Conservation (phyloP, 148 eudicot genomes). For the Spergularia marina region DNA sequence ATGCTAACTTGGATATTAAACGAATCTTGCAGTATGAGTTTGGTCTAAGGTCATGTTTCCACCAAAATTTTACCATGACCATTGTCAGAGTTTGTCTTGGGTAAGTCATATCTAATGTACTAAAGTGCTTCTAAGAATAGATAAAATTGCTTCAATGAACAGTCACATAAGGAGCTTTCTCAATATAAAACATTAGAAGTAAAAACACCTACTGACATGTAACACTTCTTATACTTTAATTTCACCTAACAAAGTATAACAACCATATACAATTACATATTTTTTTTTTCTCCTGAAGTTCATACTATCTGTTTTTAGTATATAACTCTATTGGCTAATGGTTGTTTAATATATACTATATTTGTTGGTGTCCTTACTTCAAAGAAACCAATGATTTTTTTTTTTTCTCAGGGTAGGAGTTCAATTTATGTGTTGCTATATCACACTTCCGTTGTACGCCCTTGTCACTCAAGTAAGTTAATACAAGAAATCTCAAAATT, state of each 20-base stretch:
- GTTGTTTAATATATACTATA: too few species aligned
- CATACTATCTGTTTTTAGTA: too few species aligned
- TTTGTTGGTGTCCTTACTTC: neutral
- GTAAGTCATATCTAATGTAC: constrained; percentile 38
- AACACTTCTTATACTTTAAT: too few species aligned
- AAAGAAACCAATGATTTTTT: neutral
- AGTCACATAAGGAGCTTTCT: too few species aligned
- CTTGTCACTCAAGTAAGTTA: constrained; percentile 81
- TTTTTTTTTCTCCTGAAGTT: too few species aligned
- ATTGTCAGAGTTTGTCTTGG: constrained; percentile 56
- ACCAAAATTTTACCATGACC: constrained; percentile 37
- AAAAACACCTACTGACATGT: too few species aligned
- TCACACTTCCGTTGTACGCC: constrained; percentile 84
- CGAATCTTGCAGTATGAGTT: constrained; percentile 76
- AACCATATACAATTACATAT: too few species aligned
- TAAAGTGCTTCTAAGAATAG: too few species aligned
- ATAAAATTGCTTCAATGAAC: too few species aligned
- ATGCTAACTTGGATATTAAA: neutral
- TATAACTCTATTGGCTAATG: too few species aligned
- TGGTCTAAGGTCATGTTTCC: constrained; percentile 68
- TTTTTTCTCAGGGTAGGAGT: constrained; percentile 49
- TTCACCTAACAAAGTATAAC: too few species aligned
- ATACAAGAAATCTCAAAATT: neutral
- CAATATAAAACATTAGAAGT: too few species aligned
- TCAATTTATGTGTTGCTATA: constrained; percentile 74